Conservation (phyloP, 306 rosid genomes). For the Citrullus colocynthis region DNA sequence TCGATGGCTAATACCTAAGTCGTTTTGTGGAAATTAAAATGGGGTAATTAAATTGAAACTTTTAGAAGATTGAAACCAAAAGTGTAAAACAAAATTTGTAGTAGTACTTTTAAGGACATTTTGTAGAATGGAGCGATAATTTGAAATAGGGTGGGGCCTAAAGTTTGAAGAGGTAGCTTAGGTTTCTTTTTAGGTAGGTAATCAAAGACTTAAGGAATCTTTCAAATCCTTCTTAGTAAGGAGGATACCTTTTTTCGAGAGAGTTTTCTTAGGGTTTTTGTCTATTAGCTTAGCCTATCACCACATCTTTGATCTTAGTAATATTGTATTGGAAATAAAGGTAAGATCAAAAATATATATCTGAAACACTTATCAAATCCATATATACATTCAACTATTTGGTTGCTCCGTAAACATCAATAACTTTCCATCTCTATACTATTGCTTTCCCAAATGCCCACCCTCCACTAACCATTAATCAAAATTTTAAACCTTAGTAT, state of each 20-base stretch:
- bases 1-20: no score
- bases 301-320: background rate
- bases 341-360: background rate
- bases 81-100: background rate
- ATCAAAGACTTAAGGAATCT: constrained; percentile 1
- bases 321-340: background rate
- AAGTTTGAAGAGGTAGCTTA: background rate
- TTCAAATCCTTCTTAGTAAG: background rate
- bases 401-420: background rate
- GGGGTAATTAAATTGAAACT: background rate
- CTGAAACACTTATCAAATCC: background rate
- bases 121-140: background rate
- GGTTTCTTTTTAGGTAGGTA: constrained; percentile 2
- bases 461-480: background rate
- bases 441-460: background rate
- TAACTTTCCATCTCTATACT: background rate
- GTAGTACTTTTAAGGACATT: background rate
- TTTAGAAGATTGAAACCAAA: background rate
- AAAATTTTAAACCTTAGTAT: no score
- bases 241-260: background rate
- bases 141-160: background rate
- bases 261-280: background rate
- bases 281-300: background rate
- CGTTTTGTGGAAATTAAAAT: background rate
- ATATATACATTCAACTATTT: background rate